Conservation (phyloP, 371 early-diverging fungal species). For the Dentiscutata heterogama region DNA sequence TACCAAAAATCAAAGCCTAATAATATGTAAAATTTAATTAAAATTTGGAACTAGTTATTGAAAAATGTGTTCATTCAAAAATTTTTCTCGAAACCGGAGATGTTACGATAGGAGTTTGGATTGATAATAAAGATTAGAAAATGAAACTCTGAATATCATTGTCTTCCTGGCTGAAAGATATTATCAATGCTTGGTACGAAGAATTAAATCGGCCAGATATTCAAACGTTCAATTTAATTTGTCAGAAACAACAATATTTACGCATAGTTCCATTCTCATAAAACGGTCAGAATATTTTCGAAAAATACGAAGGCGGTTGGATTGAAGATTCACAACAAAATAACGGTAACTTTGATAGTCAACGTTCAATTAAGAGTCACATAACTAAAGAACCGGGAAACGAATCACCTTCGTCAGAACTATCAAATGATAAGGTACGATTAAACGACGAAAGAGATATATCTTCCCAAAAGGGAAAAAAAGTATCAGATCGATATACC, state of each 20-base stretch:
- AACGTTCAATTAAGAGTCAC: neutral
- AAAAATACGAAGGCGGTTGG: slow-evolving; percentile 35
- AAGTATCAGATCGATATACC: slow-evolving; percentile 7
- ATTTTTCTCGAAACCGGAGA: neutral
- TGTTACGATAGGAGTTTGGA: slow-evolving; percentile 5
- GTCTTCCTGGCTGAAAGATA: neutral
- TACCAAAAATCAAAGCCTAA: neutral
- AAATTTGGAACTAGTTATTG: neutral
- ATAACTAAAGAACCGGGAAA: neutral
- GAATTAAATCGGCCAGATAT: slow-evolving; percentile 28
- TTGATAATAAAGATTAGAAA: neutral
- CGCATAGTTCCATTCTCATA: slow-evolving; percentile 27
- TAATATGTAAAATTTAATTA: neutral
- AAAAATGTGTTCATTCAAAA: neutral
- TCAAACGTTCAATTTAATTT: slow-evolving; percentile 33
- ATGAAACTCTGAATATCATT: neutral
- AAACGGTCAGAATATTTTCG: slow-evolving; percentile 43
- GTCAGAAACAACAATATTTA: slow-evolving; percentile 15
- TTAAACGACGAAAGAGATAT: neutral
- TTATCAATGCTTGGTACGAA: slow-evolving; percentile 13
- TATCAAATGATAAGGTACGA: neutral
- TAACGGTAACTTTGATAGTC: neutral
- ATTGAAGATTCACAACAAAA: slow-evolving; percentile 6
- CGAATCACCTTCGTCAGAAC: neutral
- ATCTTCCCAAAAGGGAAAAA: neutral